Base-by-base conservation (phyloP, 176 grass and related monocot genomes). In the Juncus effusus region DNA sequence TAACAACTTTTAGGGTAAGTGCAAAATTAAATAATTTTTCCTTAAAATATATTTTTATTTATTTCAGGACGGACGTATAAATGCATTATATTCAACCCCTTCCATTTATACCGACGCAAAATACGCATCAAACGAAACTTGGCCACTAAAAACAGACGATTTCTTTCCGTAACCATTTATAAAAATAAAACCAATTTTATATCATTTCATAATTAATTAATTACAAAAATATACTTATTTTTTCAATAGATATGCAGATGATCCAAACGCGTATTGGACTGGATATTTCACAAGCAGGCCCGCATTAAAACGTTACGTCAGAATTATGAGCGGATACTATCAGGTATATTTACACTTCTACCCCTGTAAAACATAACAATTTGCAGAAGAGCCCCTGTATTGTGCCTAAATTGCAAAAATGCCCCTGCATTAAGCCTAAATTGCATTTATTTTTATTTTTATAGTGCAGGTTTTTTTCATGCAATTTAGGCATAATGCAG, bases 51-150 rank as follows among this genome's bases (percentile, higher is more conserved):
- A 28, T 28, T 28, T 36, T 10, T 65, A 61, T 41, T 42, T 71
- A 62, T 61, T 78, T 53, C 80, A 96, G 93, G 93, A 96, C 84
- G 93, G 93, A 40, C 87, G 93, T 72, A 67, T 96, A 19, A 96
- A 96, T 89, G 93, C 87, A 37, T 77, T 96, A 67, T 96, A 96
- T 86, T 96, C 93, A 11, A 96, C 93, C 67, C 93, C 93, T 72
- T 96, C 93, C 53, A 86, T 96, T 81, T 96, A 96, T 59, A 96
- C 93, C 45, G 93, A 96, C 81, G 93, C 93, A 35, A 96, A 96
- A 79, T 88, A 85, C 77, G 80, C 85, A 64, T 54, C 80, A 76
- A 84, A 89, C 60, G 88, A 86, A 68, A 59, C 72, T 14, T 96
- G 93, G 88, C 93, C 93, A 79, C 66, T 96, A 42, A 96, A 96